Base-by-base conservation (phyloP, 2,329 filamentous ascomycete genomes). In the Talaromyces sp. region DNA sequence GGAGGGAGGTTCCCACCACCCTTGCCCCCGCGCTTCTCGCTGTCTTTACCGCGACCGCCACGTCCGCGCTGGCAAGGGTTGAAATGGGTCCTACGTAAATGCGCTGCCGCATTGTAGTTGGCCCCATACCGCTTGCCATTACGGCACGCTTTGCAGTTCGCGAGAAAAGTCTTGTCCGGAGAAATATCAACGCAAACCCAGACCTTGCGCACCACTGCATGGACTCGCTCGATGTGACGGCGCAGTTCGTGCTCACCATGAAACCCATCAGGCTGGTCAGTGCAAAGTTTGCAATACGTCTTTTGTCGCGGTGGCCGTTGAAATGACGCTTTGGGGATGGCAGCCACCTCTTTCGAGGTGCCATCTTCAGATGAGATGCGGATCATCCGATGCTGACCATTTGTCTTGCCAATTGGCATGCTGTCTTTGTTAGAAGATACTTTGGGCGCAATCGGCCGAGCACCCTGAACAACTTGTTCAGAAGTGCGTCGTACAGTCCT, bases 81-180 rank as follows among this genome's bases (percentile, higher is more conserved):
- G 81, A 97, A 98, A 73, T 98, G 93, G 0, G 89, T 89, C 56
- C 93, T 87, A 49, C 93, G 85, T 9, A 98, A 83, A 72, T 98
- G 93, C 0, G 92, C 93, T 0, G 92, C 92, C 0, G 93, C 93
- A 69, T 98, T 98, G 78, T 98, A 97, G 77, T 97, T 95, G 17
- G 90, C 91, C 3, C 90, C 90, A 68, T 98, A 98, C 62, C 85
- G 84, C 80, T 96, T 97, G 60, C 83, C 78, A 52, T 83, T 83
- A 55, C 82, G 84, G 74, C 93, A 98, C 55, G 90, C 85, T 75
- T 96, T 96, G 84, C 93, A 97, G 67, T 89, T 89, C 57, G 81
- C 80, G 36, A 98, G 83, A 47, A 92, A 88, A 76, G 84, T 77
- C 83, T 82, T 75, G 77, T 85, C 72, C 67, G 81, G 68, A 74